Evolutionary conservation across 768 basidiomycete species (phyloP), one percentile per base, ranked within the genome.

Genomic region (Amanita subjunquillea): DNA sequence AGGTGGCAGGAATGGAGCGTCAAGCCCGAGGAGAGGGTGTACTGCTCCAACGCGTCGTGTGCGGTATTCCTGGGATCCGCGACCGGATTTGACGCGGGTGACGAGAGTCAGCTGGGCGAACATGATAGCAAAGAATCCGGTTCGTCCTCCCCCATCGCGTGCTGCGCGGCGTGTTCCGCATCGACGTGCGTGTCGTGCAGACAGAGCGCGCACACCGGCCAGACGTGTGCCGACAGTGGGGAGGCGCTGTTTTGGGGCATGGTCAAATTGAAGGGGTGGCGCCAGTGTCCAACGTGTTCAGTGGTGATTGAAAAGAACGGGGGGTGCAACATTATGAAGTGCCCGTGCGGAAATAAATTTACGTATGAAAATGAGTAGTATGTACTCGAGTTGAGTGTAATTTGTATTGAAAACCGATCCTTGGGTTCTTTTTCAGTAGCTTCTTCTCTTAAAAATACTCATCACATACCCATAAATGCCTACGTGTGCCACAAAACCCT

Each of bases 111-210:
- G 1, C 12, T 5, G 4, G 27, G 27, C 27, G 4, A 29, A 29
- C 27, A 6, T 12, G 34, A 3, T 10, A 17, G 27, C 48, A 29
- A 37, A 15, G 37, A 20, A 10, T 7, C 34, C 34, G 34, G 34
- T 34, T 13, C 34, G 13, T 13, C 37, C 10, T 15, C 38, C 7
- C 2, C 4, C 34, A 34, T 34, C 34, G 34, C 34, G 4, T 13
- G 13, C 3, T 34, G 65, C 50, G 69, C 70, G 9, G 68, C 64
- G 22, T 53, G 51, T 23, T 9, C 10, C 4, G 9, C 43, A 0
- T 9, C 13, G 15, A 53, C 43, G 2, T 53, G 51, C 17, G 20
- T 46, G 4, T 32, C 30, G 15, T 53, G 51, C 37, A 39, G 34
- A 38, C 43, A 53, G 34, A 17, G n/a, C 17, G 42, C 25, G 6